Base-by-base conservation (phyloP, 106 monocot genomes). In the Allium fistulosum region DNA sequence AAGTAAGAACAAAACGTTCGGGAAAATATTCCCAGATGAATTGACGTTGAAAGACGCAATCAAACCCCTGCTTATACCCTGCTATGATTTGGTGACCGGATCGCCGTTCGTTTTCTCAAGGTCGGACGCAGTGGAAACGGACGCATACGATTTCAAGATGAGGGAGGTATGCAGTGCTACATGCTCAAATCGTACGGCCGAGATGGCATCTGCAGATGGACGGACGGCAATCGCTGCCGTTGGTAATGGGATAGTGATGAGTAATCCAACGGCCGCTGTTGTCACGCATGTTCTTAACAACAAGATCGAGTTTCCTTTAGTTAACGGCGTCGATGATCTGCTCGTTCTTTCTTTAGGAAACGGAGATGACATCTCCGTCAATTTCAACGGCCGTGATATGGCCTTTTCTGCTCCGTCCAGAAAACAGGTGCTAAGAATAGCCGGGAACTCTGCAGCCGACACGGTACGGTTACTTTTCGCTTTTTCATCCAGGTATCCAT, bases 81-180 rank as follows among this genome's bases (percentile, higher is more conserved):
- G 95, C 74, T 91, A 80, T 77, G 91, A 96, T 50, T 75, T 96
- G 16, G 15, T 75, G 14, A 81, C 85, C 1, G 81, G 86, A 0
- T 78, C 85, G 63, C 85, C 85, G 48, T 91, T 96, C 61, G 57
- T 91, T 50, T 96, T 96, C 86, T 96, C 95, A 7, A 71, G 95
- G 9, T 88, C 95, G 7, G 95, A 91, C 72, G 95, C 91, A 4
- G 68, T 86, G 58, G 91, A 91, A 76, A 63, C 77, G 52, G 83
- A 71, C 63, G 88, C 77, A 6, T 91, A 76, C 75, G 86, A 96
- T 61, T 96, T 96, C 80, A 48, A 46, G 63, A 74, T 96, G 45
- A 18, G 74, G 4, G 80, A 88, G 2, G 91, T 96, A 48, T 96
- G 91, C 70, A 82, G 73, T 11, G 95, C 95, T 45, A 88, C 95